Evolutionary conservation across 768 basidiomycete genomes (phyloP).

Genomic region (Ephemerocybe angulata): DNA sequence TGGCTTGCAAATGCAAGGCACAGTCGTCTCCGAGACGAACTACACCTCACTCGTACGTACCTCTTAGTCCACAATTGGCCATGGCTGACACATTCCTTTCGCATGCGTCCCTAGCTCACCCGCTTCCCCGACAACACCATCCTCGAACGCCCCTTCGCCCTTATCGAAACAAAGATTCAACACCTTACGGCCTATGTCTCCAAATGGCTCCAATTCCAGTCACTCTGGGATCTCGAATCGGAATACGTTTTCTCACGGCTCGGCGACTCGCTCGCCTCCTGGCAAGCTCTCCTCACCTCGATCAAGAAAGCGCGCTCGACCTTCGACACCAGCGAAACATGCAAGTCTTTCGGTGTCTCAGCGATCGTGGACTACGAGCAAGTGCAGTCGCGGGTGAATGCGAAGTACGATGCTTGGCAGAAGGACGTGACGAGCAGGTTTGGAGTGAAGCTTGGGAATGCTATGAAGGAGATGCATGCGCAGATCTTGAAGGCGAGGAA

Average conservation of each 20-base stretch:
- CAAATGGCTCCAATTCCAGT: slow-evolving; percentile 99
- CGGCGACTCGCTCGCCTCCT: slow-evolving; percentile 88
- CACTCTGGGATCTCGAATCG: slow-evolving; percentile 95
- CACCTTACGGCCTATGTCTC: slow-evolving; percentile 87
- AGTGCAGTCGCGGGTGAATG: slow-evolving; percentile 95
- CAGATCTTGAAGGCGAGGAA: slow-evolving; percentile 89
- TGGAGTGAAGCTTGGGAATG: slow-evolving; percentile 87
- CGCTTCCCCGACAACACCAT: slow-evolving; percentile 62
- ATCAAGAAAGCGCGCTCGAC: slow-evolving; percentile 96
- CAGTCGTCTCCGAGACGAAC: slow-evolving; percentile 59
- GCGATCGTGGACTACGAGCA: slow-evolving; percentile 92
- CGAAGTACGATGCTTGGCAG: slow-evolving; percentile 99
- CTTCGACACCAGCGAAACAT: slow-evolving; percentile 94
- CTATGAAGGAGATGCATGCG: slow-evolving; percentile 98
- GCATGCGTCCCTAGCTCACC: slow-evolving; percentile 49
- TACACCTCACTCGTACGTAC: slow-evolving; percentile 79
- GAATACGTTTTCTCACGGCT: slow-evolving; percentile 95
- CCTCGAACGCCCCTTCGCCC: slow-evolving; percentile 74
- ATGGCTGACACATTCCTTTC: neutral
- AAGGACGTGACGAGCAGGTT: slow-evolving; percentile 90
- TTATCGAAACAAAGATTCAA: slow-evolving; percentile 86
- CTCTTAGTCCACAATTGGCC: neutral
- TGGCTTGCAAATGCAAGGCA: slow-evolving; percentile 84
- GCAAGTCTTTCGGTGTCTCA: slow-evolving; percentile 88
- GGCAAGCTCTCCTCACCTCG: slow-evolving; percentile 94